Base-by-base conservation (phyloP, 352 stramenopile species). In the Globisporangium spinosum region DNA sequence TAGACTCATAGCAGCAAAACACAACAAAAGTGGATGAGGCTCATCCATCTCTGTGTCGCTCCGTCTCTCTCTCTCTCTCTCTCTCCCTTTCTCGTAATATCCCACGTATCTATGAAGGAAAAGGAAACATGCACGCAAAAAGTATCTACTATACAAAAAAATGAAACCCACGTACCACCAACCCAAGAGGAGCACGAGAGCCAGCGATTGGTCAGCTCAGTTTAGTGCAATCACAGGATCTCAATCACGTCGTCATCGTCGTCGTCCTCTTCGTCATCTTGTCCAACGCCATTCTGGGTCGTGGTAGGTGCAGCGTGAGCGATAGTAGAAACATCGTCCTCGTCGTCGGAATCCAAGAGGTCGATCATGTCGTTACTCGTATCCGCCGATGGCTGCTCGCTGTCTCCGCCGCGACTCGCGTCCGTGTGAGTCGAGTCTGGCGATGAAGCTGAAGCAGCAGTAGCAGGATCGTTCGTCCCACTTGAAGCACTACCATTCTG, bases 281-380 rank as follows among this genome's bases (percentile, higher is more conserved):
- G 20, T 3, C 7, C 27, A 13, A 17, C 43, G 43, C 59, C 43
- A n/a, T 55, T 64, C 38, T 35, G 23, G 34, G 34, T 61, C 2
- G 29, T n/a, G 68, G 58, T 25, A 15, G 20, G 45, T 17, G 20
- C 32, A 51, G 40, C 40, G 13, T 32, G 22, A 20, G 32, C 45
- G 7, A 20, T 49, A 9, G 8, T 45, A 47, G 43, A 0, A 58
- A 49, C 58, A 40, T 70, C 51, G 55, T 56, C 64, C 32, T 89
- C 80, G 57, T 82, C 77, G 59, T 89, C 80, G 1, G 80, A 89
- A 49, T 85, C 77, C 64, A 87, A 47, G 54, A 89, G 77, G n/a
- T 89, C 80, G 68, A 89, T 85, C 35, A 75, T 82, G 43, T 83
- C 77, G 45, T 69, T 79, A 64, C 59, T 85, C 56, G 62, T 77